Percentiles rank a stretch among this genome's conserved stretches.
These are phyloP conservation scores for Vitis rotundifolia DNA, from an alignment of 164 flowering plant genomes.

Conservation along the genomic window DNA sequence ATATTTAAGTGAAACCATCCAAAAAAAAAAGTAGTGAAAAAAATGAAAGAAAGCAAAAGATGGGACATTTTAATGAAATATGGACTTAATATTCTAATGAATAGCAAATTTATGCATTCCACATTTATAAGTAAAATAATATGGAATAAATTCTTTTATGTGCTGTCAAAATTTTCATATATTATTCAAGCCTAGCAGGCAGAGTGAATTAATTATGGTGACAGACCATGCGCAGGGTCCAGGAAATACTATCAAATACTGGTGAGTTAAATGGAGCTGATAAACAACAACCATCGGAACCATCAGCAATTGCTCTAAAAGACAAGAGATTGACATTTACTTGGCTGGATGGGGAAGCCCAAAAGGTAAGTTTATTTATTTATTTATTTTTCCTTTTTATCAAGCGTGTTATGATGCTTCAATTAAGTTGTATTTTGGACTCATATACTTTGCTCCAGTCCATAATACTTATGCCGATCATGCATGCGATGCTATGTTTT, in stretches of 20 bases:
- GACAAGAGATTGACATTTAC: constrained; percentile 79
- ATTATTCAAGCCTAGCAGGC: not conserved
- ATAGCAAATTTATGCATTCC: not conserved
- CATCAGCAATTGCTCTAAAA: constrained; percentile 51
- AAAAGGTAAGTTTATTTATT: constrained; percentile 47
- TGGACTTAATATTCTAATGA: no score
- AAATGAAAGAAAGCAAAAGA: no score
- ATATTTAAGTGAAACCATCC: no score
- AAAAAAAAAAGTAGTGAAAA: no score
- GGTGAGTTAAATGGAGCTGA: constrained; percentile 25
- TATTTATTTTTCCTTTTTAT: not conserved
- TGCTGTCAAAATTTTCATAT: not conserved
- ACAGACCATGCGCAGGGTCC: constrained; percentile 90
- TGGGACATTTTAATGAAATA: no score
- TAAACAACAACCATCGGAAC: constrained; percentile 21
- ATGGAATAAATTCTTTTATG: not conserved
- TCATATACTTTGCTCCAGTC: not conserved
- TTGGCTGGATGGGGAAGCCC: constrained; percentile 97
- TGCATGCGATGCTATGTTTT: not conserved
- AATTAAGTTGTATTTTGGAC: not conserved
- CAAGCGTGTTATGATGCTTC: not conserved
- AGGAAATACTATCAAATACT: constrained; percentile 48
- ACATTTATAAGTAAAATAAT: not conserved
- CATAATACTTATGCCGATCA: not conserved
- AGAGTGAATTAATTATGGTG: constrained; percentile 20